Percentiles rank a stretch among this genome's conserved stretches.
phyloP scores from a whole-genome alignment of 768 basidiomycete species.

The Hygrocybe coccinea region DNA sequence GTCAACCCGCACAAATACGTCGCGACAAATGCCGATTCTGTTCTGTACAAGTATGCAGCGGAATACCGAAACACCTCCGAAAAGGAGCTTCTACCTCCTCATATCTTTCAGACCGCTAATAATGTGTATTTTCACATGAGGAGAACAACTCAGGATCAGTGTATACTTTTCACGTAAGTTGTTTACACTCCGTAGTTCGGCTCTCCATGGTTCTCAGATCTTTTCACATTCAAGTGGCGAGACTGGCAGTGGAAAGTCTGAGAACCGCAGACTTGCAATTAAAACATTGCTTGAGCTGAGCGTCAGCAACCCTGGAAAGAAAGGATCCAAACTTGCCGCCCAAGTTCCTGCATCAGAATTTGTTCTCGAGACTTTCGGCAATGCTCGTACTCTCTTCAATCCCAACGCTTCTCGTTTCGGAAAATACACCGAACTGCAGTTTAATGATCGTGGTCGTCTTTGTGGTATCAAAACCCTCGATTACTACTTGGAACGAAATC shows the following conservation, averaged over 20 bases:
- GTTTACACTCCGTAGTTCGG: background rate
- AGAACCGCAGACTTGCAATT: constrained; percentile 83
- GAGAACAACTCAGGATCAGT: constrained; percentile 89
- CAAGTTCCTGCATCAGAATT: constrained; percentile 94
- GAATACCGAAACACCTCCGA: constrained; percentile 75
- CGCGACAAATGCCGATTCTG: constrained; percentile 73
- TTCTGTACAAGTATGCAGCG: constrained; percentile 79
- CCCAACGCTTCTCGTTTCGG: constrained; percentile 95
- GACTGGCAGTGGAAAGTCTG: constrained; percentile 91
- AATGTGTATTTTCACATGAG: constrained; percentile 96
- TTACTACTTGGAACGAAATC: constrained; percentile 89
- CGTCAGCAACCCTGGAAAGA: constrained; percentile 86
- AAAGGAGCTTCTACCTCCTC: constrained; percentile 64
- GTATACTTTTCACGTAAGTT: constrained; percentile 76
- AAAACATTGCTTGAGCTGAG: constrained; percentile 89
- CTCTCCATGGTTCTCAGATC: constrained; percentile 3
- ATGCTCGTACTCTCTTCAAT: constrained; percentile 87
- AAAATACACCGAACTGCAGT: constrained; percentile 97
- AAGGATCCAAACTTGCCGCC: constrained; percentile 79
- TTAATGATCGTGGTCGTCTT: constrained; percentile 85
- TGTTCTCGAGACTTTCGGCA: constrained; percentile 92
- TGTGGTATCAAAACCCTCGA: constrained; percentile 92
- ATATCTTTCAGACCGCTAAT: constrained; percentile 88
- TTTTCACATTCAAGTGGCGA: constrained; percentile 59
- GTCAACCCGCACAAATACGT: constrained; percentile 94